phyloP scores from a whole-genome alignment of 345 rosid species.

The Erysimum cheiranthoides region DNA sequence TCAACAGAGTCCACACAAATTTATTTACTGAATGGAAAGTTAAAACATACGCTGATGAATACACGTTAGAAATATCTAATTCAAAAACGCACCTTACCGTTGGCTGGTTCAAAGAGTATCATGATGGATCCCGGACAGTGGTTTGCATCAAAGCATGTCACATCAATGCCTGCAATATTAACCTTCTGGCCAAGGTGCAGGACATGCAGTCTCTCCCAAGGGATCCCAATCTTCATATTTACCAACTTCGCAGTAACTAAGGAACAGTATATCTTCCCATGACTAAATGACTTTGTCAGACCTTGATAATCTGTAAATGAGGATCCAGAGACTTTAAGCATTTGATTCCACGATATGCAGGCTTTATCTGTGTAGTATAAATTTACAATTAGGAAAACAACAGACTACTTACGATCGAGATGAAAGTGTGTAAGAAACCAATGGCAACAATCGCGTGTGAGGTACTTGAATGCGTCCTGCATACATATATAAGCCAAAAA shows the following conservation, averaged over 20 bases:
- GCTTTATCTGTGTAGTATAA: slow-evolving; percentile 11
- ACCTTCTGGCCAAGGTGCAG: slow-evolving; percentile 75
- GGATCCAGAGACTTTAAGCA: slow-evolving; percentile 15
- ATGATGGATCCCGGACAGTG: slow-evolving; percentile 95
- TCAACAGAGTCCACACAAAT: background rate
- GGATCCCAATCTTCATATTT: slow-evolving; percentile 83
- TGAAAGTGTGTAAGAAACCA: slow-evolving; percentile 99
- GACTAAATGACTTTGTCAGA: slow-evolving; percentile 78
- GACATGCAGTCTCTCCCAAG: slow-evolving; percentile 80
- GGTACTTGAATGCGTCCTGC: slow-evolving; percentile 98
- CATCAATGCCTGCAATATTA: slow-evolving; percentile 62
- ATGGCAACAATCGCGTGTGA: slow-evolving; percentile 85
- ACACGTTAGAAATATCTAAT: background rate
- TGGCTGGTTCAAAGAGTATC: slow-evolving; percentile 85
- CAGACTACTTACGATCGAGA: slow-evolving; percentile 83
- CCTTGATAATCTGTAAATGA: slow-evolving; percentile 91
- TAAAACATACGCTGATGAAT: background rate
- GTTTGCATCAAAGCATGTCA: slow-evolving; percentile 92
- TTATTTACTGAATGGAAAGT: background rate
- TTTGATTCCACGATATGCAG: slow-evolving; percentile 13
- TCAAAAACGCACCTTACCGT: slow-evolving; percentile 76
- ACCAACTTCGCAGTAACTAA: slow-evolving; percentile 83
- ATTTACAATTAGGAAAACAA: slow-evolving; percentile 16
- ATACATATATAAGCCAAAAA: slow-evolving; percentile 35
- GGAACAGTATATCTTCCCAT: slow-evolving; percentile 94